Evolutionary conservation across 345 rosid species (phyloP).

Genomic region (Hirschfeldia incana): DNA sequence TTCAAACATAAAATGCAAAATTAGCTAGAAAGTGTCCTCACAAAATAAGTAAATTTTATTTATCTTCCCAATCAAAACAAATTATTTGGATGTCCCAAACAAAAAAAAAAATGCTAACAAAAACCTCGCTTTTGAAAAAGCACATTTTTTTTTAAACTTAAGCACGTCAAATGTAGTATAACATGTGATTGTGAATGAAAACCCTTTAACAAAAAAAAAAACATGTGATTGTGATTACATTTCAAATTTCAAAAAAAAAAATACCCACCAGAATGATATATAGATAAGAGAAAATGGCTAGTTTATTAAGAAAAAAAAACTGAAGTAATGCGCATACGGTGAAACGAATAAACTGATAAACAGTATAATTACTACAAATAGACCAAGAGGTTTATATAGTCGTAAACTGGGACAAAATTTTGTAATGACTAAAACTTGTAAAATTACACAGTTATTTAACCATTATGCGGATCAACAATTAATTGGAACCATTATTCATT

Average conservation of each 20-base stretch:
- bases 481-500: background rate
- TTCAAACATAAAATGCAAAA: too few relatives aligned
- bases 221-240: background rate
- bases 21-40: too few relatives aligned
- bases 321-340: background rate
- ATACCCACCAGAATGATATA: background rate
- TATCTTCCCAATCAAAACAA: too few relatives aligned
- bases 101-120: constrained; percentile 6
- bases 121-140: background rate
- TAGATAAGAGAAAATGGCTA: background rate
- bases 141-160: background rate
- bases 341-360: background rate
- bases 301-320: background rate
- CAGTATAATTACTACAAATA: background rate
- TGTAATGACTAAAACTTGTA: background rate
- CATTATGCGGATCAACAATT: background rate
- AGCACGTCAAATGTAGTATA: background rate
- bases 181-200: background rate
- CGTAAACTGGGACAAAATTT: background rate
- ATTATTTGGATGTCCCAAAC: background rate
- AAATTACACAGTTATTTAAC: background rate
- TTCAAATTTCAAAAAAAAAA: background rate
- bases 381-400: background rate
- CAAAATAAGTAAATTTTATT: too few relatives aligned
- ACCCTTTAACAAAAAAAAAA: too few relatives aligned